Evolutionary conservation across 305 asterid species (phyloP), one percentile per base, ranked within the genome.

Genomic region (Fraxinus greggii): DNA sequence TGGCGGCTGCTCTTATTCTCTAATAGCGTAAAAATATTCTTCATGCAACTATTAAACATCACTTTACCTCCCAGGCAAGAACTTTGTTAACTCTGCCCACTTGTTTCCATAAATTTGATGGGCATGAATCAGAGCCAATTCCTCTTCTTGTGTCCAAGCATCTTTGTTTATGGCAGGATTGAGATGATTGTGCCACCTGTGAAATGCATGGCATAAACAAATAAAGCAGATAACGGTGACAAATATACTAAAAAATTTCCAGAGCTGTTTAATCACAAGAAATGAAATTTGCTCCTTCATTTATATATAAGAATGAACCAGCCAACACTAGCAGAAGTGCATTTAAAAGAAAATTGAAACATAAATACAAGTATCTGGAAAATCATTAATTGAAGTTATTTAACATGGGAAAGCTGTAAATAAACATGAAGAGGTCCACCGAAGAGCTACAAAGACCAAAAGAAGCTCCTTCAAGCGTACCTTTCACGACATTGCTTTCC

Each of bases 121-220:
- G 80, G 99, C 98, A n/a, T 88, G 98, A 83, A 97, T 92, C 78
- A 97, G 87, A 82, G 94, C 90, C 86, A 97, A 84, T 88, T 97
- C 98, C 89, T 97, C 99, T 33, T 93, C 98, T 85, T 92, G 99
- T 36, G 98, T 97, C 99, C 99, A 97, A 75, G 99, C 97, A 87
- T 97, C 98, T 84, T 90, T 95, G 80, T 95, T 97, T 77, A 97
- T 97, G 89, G 86, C 85, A 79, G 99, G 99, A 88, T 97, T 97
- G 35, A 97, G 94, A 92, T 97, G 99, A 88, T 97, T 97, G 90
- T 97, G 99, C 98, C 99, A 90, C 81, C 90, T 89, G 35, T 42
- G 45, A 81, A 81, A 80, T 35, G 24, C 74, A 8, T 79, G 10
- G n/a, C 24, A n/a, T 38, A 23, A 78, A 73, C 15, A 67, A 67